Evolutionary conservation across 768 basidiomycete genomes (phyloP), one percentile per base, ranked within the genome.

Genomic region (Myochromella boudieri): DNA sequence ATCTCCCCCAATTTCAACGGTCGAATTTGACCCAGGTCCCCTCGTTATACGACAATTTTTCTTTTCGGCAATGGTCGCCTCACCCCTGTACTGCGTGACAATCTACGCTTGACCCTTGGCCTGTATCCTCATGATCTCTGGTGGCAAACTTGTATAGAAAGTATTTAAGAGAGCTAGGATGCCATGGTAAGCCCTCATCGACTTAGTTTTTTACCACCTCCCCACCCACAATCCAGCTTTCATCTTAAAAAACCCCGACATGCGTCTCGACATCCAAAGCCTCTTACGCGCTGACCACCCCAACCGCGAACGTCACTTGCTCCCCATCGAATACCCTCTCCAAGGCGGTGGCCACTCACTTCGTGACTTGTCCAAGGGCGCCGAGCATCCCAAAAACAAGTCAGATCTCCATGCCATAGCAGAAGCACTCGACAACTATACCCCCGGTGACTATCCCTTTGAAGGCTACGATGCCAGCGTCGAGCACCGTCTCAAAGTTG

Each of bases 1-100:
- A 31, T 40, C 25, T 31, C 28, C 44, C 37, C 48, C n/a, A 49
- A 49, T 39, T 53, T 53, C 1, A 53, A 49, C 34, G 44, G 26
- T 11, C 21, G 8, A 43, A 49, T 46, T 42, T 44, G 52, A 26
- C 28, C 37, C 25, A 38, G 44, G 21, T 45, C 52, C 52, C 44
- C 33, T 46, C 38, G 21, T 41, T 39, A 45, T 53, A 46, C 15
- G 17, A 22, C n/a, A 14, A 14, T 25, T 32, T 22, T 17, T 27
- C n/a, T 27, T n/a, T n/a, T 12, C 2, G 20, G 48, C 51, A 48
- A 48, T 48, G 37, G 14, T 22, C 7, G 8, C 24, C 42, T 43
- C 20, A 12, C 21, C 10, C 29, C 15, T 12, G 22, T 18, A 12
- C 31, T 37, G 3, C 12, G 15, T 27, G 24, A 31, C 27, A 32